Conservation (phyloP, 805 yeast genomes). For the Nematodospora valgi region DNA sequence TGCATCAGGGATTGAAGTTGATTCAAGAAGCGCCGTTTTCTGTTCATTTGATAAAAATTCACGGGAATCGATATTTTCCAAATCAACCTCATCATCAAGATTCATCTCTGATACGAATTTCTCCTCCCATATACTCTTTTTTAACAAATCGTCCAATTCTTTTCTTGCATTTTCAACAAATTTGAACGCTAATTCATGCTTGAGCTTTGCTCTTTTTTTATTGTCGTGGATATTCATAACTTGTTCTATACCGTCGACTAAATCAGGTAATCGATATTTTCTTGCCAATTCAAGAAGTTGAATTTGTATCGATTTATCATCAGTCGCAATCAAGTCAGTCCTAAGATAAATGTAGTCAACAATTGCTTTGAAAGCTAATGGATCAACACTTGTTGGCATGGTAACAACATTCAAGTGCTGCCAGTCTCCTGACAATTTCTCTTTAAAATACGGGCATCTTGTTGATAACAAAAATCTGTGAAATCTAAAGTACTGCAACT, state of each 20-base stretch:
- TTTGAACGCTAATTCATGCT: slow-evolving; percentile 26
- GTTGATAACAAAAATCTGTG: slow-evolving; percentile 35
- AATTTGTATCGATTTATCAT: slow-evolving; percentile 13
- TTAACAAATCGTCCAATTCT: slow-evolving; percentile 29
- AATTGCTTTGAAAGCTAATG: slow-evolving; percentile 19
- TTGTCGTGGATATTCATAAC: slow-evolving; percentile 19
- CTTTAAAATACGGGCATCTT: slow-evolving; percentile 23
- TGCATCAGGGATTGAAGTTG: slow-evolving; percentile 43
- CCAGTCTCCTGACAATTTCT: slow-evolving; percentile 22
- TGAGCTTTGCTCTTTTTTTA: slow-evolving; percentile 23
- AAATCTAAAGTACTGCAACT: slow-evolving; percentile 15
- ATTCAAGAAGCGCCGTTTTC: slow-evolving; percentile 19
- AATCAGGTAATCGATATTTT: slow-evolving; percentile 29
- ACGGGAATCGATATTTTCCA: slow-evolving; percentile 26
- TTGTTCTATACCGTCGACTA: slow-evolving; percentile 32
- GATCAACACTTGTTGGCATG: slow-evolving; percentile 15
- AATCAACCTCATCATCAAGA: slow-evolving; percentile 23
- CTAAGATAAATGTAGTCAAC: slow-evolving; percentile 31
- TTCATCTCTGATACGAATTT: slow-evolving; percentile 11
- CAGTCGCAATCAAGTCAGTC: slow-evolving; percentile 26
- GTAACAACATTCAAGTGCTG: slow-evolving; percentile 12
- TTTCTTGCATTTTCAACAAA: slow-evolving; percentile 34
- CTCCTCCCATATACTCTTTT: slow-evolving; percentile 18
- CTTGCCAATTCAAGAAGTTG: slow-evolving; percentile 28
- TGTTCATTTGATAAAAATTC: slow-evolving; percentile 16